A percentile compares a stretch with the other conserved stretches of the same genome.
Conservation (phyloP, 768 basidiomycete species). For the Leucocoprinus birnbaumii region DNA sequence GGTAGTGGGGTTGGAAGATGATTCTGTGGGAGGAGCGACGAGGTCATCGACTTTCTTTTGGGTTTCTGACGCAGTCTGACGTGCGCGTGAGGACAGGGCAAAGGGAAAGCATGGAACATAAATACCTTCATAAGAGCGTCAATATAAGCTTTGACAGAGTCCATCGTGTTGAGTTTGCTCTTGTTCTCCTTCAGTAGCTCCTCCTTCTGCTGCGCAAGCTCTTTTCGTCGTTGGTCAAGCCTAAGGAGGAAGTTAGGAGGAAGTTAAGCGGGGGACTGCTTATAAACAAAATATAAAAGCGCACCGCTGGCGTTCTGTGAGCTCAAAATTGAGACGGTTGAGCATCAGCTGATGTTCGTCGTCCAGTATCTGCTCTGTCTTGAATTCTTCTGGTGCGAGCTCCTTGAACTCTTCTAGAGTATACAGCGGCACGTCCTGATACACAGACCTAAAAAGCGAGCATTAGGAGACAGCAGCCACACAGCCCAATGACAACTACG, state of each 20-base stretch:
- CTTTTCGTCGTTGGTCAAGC: constrained; percentile 67
- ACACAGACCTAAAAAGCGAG: constrained; percentile 63
- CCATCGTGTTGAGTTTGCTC: constrained; percentile 66
- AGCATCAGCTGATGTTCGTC: constrained; percentile 86
- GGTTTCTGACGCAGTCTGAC: constrained; percentile 64
- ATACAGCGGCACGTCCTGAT: constrained; percentile 83
- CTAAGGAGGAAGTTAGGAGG: constrained; percentile 38
- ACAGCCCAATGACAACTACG: constrained; percentile 24
- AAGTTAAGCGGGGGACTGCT: no score
- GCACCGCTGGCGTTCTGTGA: constrained; percentile 84
- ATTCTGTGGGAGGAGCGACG: constrained; percentile 34
- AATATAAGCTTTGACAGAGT: constrained; percentile 76
- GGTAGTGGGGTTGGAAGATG: constrained; percentile 21
- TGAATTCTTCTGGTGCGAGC: constrained; percentile 68
- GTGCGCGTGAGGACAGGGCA: constrained; percentile 9
- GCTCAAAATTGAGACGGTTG: constrained; percentile 83
- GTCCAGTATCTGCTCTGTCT: constrained; percentile 54
- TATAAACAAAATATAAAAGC: constrained; percentile 15
- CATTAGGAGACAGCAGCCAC: not conserved
- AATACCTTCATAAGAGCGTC: constrained; percentile 72
- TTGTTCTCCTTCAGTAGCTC: constrained; percentile 80
- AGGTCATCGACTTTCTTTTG: constrained; percentile 77
- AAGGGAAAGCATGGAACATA: constrained; percentile 1
- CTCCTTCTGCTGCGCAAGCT: constrained; percentile 68
- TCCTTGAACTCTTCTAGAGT: constrained; percentile 62